Conservation (phyloP, 75 land plant genomes). For the Pinus albicaulis region DNA sequence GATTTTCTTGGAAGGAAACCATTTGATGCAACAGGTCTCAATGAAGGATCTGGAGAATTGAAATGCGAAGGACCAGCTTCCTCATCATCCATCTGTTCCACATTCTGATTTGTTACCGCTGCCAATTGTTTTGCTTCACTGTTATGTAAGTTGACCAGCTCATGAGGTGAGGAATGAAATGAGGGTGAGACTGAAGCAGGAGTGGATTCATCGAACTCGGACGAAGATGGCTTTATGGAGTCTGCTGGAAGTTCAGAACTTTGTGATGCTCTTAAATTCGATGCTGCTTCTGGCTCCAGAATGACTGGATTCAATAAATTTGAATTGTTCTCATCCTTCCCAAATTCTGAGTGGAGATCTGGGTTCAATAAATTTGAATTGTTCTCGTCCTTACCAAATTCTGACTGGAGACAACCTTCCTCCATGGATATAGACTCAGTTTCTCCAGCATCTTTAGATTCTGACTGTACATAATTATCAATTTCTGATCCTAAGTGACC, state of each 20-base stretch:
- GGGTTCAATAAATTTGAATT: neutral
- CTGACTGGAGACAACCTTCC: neutral
- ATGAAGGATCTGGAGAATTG: neutral
- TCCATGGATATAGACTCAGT: neutral
- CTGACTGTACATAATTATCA: neutral
- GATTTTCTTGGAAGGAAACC: neutral
- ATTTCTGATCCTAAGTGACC: neutral
- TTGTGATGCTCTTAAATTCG: neutral
- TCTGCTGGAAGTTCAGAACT: neutral
- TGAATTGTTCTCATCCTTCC: no score
- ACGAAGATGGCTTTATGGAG: neutral
- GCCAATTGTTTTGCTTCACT: slow-evolving; percentile 6
- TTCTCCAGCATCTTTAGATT: neutral
- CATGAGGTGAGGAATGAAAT: slow-evolving; percentile 5
- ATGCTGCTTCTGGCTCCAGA: neutral
- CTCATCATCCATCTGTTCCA: slow-evolving; percentile 10
- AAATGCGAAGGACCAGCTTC: slow-evolving; percentile 11
- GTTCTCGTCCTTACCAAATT: neutral
- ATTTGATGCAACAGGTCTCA: neutral
- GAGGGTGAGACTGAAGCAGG: neutral
- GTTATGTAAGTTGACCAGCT: neutral
- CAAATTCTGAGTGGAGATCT: no score
- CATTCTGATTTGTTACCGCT: slow-evolving; percentile 26
- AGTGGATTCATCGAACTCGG: slow-evolving; percentile 4
- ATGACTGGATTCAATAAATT: neutral